Conservation (phyloP, 495 filamentous ascomycete genomes). For the Viridothelium virens region DNA sequence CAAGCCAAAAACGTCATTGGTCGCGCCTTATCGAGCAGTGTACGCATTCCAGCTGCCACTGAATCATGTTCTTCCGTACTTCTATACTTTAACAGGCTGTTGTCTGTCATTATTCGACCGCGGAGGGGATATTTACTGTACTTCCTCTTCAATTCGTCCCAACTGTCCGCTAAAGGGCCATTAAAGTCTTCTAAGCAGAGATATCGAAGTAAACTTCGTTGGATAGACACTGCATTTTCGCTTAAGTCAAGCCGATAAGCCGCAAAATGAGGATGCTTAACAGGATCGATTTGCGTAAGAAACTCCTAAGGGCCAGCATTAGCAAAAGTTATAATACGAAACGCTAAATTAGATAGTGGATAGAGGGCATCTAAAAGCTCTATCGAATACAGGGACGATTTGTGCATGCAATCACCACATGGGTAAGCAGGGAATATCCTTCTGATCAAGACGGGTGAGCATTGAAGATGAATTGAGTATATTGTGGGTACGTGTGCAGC, state of each 20-base stretch:
- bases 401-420: no score
- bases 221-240: not conserved
- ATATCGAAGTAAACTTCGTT: constrained; percentile 21
- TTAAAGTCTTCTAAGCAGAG: constrained; percentile 18
- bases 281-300: constrained; percentile 19
- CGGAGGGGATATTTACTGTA: constrained; percentile 12
- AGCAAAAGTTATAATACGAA: constrained; percentile 12
- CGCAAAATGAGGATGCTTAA: constrained; percentile 1
- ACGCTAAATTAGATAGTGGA: not conserved
- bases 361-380: no score
- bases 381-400: no score
- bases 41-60: not conserved
- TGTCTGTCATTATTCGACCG: not conserved
- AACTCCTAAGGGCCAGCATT: constrained; percentile 24
- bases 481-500: no score
- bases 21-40: not conserved
- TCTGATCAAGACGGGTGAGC: no score
- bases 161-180: not conserved
- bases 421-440: no score
- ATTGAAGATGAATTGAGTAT: no score
- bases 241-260: constrained; percentile 14
- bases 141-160: not conserved
- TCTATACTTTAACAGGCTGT: no score
- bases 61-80: not conserved
- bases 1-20: not conserved